Conservation (phyloP, 345 rosid genomes). For the Microcos paniculata region DNA sequence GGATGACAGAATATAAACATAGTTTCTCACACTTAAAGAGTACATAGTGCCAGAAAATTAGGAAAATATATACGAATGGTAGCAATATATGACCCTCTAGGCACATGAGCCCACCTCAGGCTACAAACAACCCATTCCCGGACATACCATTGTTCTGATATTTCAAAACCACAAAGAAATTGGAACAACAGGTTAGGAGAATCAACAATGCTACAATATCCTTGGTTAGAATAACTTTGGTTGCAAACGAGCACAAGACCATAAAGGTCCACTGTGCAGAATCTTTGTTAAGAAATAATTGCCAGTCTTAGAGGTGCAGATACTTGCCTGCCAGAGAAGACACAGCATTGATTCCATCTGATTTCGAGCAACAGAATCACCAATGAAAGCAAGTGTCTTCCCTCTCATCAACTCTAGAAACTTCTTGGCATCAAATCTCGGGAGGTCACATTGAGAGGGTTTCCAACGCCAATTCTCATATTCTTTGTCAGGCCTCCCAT, state of each 20-base stretch:
- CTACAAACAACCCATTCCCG: background rate
- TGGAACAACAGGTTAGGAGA: background rate
- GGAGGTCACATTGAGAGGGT: conserved; percentile 83
- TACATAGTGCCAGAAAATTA: background rate
- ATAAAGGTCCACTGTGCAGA: background rate
- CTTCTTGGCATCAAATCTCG: conserved; percentile 82
- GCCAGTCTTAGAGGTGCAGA: background rate
- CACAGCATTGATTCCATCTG: conserved; percentile 98
- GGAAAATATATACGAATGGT: background rate
- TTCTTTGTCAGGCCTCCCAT: conserved; percentile 91
- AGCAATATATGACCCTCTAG: background rate
- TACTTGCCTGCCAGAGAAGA: conserved; percentile 98
- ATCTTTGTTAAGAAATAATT: conserved; percentile 1
- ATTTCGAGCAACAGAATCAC: conserved; percentile 97
- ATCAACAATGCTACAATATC: background rate
- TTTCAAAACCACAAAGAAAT: background rate
- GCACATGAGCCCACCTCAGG: background rate
- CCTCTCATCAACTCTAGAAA: conserved; percentile 94
- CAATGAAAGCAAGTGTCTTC: conserved; percentile 87
- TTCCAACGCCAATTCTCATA: conserved; percentile 98
- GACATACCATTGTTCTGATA: background rate
- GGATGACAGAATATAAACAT: background rate
- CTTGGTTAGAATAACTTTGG: background rate
- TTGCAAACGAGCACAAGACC: background rate
- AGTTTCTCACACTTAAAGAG: background rate